Conservation (phyloP, 2,329 filamentous ascomycete genomes). For the Talaromyces rugulosus region DNA sequence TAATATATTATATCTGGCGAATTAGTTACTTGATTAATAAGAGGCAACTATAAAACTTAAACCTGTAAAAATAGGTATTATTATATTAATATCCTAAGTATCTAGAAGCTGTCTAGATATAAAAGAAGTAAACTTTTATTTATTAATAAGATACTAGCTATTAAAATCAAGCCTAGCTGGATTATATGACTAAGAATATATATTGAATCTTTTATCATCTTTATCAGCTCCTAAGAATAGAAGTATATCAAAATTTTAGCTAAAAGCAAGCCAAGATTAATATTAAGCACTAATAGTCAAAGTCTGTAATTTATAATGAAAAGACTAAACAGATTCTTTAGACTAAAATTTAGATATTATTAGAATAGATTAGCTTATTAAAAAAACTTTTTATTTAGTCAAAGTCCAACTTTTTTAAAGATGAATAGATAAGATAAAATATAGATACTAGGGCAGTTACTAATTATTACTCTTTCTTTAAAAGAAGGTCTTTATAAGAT, state of each 20-base stretch:
- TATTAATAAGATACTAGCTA: background rate
- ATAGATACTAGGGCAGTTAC: background rate
- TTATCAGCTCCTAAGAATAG: conserved; percentile 9
- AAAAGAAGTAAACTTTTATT: background rate
- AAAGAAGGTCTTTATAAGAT: conserved; percentile 18
- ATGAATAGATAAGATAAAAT: conserved; percentile 14
- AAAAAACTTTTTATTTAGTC: conserved; percentile 14
- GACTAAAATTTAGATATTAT: conserved; percentile 11
- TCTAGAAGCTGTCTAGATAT: conserved; percentile 8
- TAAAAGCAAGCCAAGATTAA: conserved; percentile 16
- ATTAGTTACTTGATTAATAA: conserved; percentile 23
- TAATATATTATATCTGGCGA: conserved; percentile 19
- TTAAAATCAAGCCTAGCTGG: background rate
- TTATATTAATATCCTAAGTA: conserved; percentile 19
- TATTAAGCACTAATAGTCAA: conserved; percentile 15
- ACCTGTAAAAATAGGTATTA: conserved; percentile 17
- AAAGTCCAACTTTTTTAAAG: conserved; percentile 13
- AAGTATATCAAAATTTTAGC: conserved; percentile 13
- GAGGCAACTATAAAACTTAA: conserved; percentile 17
- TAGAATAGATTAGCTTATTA: conserved; percentile 10
- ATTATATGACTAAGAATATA: conserved; percentile 5
- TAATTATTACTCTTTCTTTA: conserved; percentile 8
- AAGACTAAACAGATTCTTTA: conserved; percentile 14
- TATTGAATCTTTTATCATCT: conserved; percentile 11
- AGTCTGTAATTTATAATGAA: conserved; percentile 14